Conservation (phyloP, 2,329 filamentous ascomycete species). For the Aotearoamyces nothofagi region DNA sequence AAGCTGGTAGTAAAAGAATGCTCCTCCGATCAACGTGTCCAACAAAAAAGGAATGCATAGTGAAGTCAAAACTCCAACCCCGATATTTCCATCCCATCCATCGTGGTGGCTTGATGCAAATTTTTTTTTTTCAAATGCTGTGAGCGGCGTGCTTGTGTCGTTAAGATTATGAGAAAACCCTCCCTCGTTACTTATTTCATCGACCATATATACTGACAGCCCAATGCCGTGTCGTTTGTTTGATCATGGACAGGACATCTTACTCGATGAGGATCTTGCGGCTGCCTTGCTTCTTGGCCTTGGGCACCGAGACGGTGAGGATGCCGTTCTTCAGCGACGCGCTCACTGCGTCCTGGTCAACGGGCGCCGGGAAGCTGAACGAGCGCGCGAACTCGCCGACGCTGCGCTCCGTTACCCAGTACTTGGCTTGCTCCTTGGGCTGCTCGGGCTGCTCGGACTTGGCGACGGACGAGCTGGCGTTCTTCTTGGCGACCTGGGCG, state of each 20-base stretch:
- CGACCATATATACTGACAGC: too few relatives aligned
- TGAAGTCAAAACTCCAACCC: too few relatives aligned
- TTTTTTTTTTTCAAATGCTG: too few relatives aligned
- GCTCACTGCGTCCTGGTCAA: constrained; percentile 45
- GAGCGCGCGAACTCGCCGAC: constrained; percentile 52
- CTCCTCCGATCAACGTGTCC: too few relatives aligned
- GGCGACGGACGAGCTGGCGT: constrained; percentile 2
- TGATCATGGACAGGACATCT: background rate
- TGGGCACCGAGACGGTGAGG: constrained; percentile 48
- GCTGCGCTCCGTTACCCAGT: constrained; percentile 55
- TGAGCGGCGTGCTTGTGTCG: too few relatives aligned
- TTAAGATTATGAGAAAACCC: too few relatives aligned
- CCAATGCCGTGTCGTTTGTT: too few relatives aligned
- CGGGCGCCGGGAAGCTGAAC: constrained; percentile 50
- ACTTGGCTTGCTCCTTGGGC: constrained; percentile 31
- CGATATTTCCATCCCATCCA: too few relatives aligned
- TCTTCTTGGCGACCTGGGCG: constrained; percentile 4
- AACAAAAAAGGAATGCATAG: too few relatives aligned
- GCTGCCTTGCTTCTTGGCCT: constrained; percentile 42
- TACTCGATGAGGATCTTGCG: constrained; percentile 34
- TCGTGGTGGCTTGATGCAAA: too few relatives aligned
- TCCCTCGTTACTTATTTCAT: too few relatives aligned
- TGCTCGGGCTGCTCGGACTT: constrained; percentile 22
- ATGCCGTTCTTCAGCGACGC: constrained; percentile 52
- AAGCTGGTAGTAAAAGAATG: too few relatives aligned